Percentiles rank a stretch among this genome's conserved stretches.
Evolutionary conservation across 2,329 filamentous ascomycete genomes (phyloP).

Genomic region (Celoporthe dispersa): DNA sequence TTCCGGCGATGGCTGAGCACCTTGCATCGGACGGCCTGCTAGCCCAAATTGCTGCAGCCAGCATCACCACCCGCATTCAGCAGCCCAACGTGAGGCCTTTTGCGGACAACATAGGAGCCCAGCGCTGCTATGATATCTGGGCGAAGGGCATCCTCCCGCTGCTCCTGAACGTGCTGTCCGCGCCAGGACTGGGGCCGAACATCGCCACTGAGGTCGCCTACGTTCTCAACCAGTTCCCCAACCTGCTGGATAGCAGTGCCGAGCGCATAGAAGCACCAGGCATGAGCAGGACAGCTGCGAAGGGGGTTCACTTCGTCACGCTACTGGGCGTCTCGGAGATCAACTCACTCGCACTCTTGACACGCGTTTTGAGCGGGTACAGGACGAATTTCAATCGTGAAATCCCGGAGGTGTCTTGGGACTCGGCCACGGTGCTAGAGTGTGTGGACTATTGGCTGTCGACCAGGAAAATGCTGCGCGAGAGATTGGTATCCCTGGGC

Average conservation of each 20-base stretch:
- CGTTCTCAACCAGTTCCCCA: conserved; percentile 88
- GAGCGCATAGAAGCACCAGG: conserved; percentile 70
- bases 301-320: conserved; percentile 67
- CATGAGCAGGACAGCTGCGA: conserved; percentile 55
- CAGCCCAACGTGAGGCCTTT: conserved; percentile 76
- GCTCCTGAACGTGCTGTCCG: conserved; percentile 83
- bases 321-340: conserved; percentile 76
- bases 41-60: conserved; percentile 77
- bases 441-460: conserved; percentile 83
- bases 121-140: conserved; percentile 89
- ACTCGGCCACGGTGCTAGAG: conserved; percentile 72
- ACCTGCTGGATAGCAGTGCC: conserved; percentile 73
- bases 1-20: conserved; percentile 83
- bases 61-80: conserved; percentile 77
- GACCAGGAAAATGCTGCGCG: conserved; percentile 69
- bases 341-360: conserved; percentile 78
- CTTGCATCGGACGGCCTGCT: conserved; percentile 87
- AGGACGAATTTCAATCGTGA: conserved; percentile 70
- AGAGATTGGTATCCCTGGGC: conserved; percentile 74
- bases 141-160: conserved; percentile 84
- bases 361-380: conserved; percentile 71
- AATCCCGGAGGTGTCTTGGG: conserved; percentile 76
- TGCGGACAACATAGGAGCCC: conserved; percentile 68
- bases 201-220: conserved; percentile 83
- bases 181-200: conserved; percentile 69